Percentiles rank a stretch among this genome's conserved stretches.
These are phyloP conservation scores for Coniochaeta sp. DNA, from an alignment of 2,329 filamentous ascomycete genomes.

Conservation along the genomic window DNA sequence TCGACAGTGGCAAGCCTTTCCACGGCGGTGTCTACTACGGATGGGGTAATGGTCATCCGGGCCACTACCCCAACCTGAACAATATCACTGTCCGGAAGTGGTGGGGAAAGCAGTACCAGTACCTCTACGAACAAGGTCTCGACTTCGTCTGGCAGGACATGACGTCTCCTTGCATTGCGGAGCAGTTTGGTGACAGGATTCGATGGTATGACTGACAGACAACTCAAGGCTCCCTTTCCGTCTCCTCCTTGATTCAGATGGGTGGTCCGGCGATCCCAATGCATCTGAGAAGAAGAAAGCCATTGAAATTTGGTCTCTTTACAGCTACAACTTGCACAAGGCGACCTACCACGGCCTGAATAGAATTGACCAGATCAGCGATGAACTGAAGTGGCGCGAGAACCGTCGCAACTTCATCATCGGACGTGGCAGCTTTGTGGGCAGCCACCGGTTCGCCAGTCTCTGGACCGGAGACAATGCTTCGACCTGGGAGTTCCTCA, in stretches of 20 bases:
- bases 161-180: conserved; percentile 24
- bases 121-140: conserved; percentile 26
- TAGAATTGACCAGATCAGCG: conserved; percentile 9
- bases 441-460: conserved; percentile 27
- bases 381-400: conserved; percentile 17
- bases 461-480: conserved; percentile 31
- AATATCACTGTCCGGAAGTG: conserved; percentile 19
- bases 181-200: conserved; percentile 29
- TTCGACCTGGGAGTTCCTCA: conserved; percentile 29
- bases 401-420: conserved; percentile 31
- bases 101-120: conserved; percentile 28
- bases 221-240: conserved; percentile 16
- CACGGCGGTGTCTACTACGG: conserved; percentile 27
- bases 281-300: conserved; percentile 18
- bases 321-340: conserved; percentile 31
- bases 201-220: neutral
- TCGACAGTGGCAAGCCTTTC: conserved; percentile 23
- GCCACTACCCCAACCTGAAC: conserved; percentile 29
- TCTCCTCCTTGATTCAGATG: conserved; percentile 19
- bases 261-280: conserved; percentile 14
- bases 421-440: conserved; percentile 28
- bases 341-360: conserved; percentile 27
- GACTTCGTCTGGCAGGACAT: conserved; percentile 35
- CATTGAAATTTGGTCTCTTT: conserved; percentile 30
- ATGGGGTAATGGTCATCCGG: conserved; percentile 16